Base-by-base conservation (phyloP, 2,329 filamentous ascomycete species). In the Ceratocystis cacaofunesta region DNA sequence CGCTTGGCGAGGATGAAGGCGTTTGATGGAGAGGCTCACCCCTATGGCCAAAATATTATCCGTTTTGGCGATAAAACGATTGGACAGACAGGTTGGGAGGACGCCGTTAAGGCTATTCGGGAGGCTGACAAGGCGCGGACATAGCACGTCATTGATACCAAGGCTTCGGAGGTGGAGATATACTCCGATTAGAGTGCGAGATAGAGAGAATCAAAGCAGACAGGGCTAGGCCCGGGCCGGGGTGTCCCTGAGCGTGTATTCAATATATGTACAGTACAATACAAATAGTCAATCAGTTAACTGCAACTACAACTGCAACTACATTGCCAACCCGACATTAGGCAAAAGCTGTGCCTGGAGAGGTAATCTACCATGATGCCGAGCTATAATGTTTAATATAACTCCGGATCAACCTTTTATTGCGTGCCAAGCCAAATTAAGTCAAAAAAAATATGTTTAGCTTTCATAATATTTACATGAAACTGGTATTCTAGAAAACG, bases 1-100 rank as follows among this genome's bases (percentile, higher is more conserved):
- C 79, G 95, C 69, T 78, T 99, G 78, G 90, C 86, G 46, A 81
- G 94, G 70, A 77, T 99, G 74, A 99, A 97, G 83, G 92, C 89
- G 5, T 99, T 96, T 75, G 95, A 99, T 77, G 91, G 92, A n/a
- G 80, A 84, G 48, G 85, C 85, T 28, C 92, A 99, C 78, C 95
- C 94, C 48, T 97, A 96, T 75, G 89, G 89, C 82, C 76, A 86
- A 75, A 99, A 99, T 73, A 77, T 97, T 68, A 76, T 96, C 62
- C 84, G 83, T 73, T 87, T 92, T 70, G 82, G 80, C 5, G 86
- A 85, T 17, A 78, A 82, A 70, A 71, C 74, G 50, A 82, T 85
- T 1, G 82, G 82, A 0, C 71, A 75, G 60, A 73, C 77, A 50
- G 81, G 81, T 1, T 85, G 82, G 82, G 76, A 79, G 70, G 75